A percentile compares a stretch with the other conserved stretches of the same genome.
phyloP scores from a whole-genome alignment of 805 yeast species.

The Metschnikowia kofuensis region DNA sequence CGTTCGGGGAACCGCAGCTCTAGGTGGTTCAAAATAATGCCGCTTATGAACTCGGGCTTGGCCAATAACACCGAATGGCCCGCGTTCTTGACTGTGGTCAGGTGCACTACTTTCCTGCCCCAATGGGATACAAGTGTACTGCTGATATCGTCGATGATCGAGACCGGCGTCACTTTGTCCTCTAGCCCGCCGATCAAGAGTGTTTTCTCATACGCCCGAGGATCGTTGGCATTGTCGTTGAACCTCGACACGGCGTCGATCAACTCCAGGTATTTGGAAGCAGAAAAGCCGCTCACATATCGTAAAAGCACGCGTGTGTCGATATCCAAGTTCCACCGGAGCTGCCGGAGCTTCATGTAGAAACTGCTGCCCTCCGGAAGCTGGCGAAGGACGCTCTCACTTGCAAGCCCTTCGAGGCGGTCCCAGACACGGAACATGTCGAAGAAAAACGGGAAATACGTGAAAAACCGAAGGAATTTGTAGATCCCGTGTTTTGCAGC shows the following conservation, averaged over 20 bases:
- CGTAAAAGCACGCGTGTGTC: conserved; percentile 51
- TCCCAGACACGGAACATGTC: conserved; percentile 57
- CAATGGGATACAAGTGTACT: conserved; percentile 23
- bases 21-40: conserved; percentile 57
- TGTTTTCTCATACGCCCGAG: conserved; percentile 39
- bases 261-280: conserved; percentile 45
- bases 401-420: conserved; percentile 58
- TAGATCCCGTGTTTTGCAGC: not conserved
- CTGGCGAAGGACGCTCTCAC: conserved; percentile 59
- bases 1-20: conserved; percentile 45
- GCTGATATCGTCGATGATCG: conserved; percentile 29
- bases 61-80: conserved; percentile 67
- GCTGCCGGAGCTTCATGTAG: conserved; percentile 51
- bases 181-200: conserved; percentile 57
- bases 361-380: conserved; percentile 30
- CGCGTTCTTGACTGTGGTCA: conserved; percentile 43
- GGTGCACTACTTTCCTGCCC: conserved; percentile 27
- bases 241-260: conserved; percentile 34
- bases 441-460: conserved; percentile 45
- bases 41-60: conserved; percentile 63
- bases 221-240: conserved; percentile 31
- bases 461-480: conserved; percentile 26
- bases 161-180: conserved; percentile 55
- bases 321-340: conserved; percentile 69
- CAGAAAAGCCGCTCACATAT: conserved; percentile 50